Percentiles rank a stretch among this genome's conserved stretches.
Conservation (phyloP, 208 protist genomes). For the Porcisia hertigi region DNA sequence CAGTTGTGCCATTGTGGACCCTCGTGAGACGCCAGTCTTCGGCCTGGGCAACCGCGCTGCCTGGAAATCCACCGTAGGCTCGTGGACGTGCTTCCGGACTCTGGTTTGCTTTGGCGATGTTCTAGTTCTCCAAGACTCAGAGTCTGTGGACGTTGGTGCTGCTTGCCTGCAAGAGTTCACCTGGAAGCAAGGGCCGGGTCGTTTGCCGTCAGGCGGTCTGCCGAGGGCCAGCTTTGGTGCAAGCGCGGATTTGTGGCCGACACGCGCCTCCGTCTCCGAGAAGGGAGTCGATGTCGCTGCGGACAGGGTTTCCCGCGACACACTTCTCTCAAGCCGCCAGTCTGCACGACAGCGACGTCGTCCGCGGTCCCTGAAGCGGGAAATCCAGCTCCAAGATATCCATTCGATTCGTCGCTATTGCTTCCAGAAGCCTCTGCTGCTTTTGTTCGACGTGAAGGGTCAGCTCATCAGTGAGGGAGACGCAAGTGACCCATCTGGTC, state of each 20-base stretch:
- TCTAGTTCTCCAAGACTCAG: constrained; percentile 20
- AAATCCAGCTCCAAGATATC: constrained; percentile 36
- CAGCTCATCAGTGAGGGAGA: not conserved
- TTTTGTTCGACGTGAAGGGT: constrained; percentile 29
- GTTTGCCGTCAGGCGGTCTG: constrained; percentile 2
- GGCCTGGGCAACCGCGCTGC: constrained; percentile 9
- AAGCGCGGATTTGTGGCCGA: not conserved
- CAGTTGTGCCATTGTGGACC: not conserved
- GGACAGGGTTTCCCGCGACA: constrained; percentile 3
- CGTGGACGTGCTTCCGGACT: constrained; percentile 25
- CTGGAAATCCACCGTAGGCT: constrained; percentile 5
- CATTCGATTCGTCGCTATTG: constrained; percentile 31
- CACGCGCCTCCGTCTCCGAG: constrained; percentile 5
- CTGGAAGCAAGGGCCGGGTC: constrained; percentile 28
- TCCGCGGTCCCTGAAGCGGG: constrained; percentile 14
- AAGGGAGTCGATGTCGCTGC: not conserved
- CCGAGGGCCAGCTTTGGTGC: constrained; percentile 9
- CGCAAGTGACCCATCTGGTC: not conserved
- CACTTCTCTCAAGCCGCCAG: not conserved
- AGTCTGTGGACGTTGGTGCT: constrained; percentile 12
- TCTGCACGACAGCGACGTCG: not conserved
- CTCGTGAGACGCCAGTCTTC: constrained; percentile 1
- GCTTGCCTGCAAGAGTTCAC: constrained; percentile 22
- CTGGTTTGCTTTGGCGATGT: constrained; percentile 21
- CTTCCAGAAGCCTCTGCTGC: constrained; percentile 33